Evolutionary conservation across 768 basidiomycete genomes (phyloP), one percentile per base, ranked within the genome.

Genomic region (Russula lepida): DNA sequence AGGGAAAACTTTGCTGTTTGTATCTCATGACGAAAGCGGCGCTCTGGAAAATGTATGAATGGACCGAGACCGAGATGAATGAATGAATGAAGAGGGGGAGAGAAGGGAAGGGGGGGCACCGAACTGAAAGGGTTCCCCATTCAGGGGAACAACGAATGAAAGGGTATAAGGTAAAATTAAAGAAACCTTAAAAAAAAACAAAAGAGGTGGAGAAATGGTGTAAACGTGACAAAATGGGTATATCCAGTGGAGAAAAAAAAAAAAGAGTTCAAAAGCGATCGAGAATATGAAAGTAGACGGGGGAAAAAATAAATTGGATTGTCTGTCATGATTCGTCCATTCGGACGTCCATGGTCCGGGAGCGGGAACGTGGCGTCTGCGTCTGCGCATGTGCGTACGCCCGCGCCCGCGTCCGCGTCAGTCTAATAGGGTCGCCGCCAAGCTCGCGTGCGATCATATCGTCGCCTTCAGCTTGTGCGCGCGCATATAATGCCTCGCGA

Each of bases 401-500:
- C 41, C 48, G 51, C 35, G 4, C 13, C 35, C 35, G n/a, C 41
- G 9, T 43, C 41, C 48, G 51, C 25, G 25, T 50, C 17, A 44
- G 41, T 35, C 44, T 55, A 35, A 35, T 35, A 11, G 51, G 41
- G 33, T 61, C 60, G 32, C 63, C 60, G 32, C 35, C 35, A 35
- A 69, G 66, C 13, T 64, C 73, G 33, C 76, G 66, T 52, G 71
- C 71, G 35, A 78, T 58, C 37, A 71, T 69, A 37, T 73, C 76
- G 17, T 76, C 79, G 6, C 76, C 79, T 68, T 82, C 81, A 25
- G 66, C 64, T 71, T 81, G 74, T 13, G 84, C 83, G 25, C 79
- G 69, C 52, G 69, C 59, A 58, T 84, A 85, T 63, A 84, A 71
- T 66, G 74, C 76, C 70, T 84, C 83, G 35, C 81, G 73, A 62